Percentiles rank a stretch among this genome's conserved stretches.
Conservation (phyloP, 2,329 filamentous ascomycete genomes). For the Hypomyces perniciosus region DNA sequence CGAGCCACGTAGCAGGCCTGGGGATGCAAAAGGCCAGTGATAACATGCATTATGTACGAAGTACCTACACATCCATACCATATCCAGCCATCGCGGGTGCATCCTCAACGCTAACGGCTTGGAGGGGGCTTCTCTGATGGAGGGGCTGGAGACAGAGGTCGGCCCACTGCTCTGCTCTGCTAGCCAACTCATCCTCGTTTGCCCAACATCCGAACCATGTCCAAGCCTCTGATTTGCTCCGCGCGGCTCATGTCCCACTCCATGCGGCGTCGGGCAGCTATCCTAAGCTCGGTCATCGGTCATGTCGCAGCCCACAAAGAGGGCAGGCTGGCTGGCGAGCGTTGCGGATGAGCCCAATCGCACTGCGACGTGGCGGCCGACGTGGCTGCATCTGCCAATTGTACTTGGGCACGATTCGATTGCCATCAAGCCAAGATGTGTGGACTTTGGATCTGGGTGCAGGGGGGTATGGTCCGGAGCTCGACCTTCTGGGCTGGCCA, state of each 20-base stretch:
- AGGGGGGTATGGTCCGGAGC: slow-evolving; percentile 21
- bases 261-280: slow-evolving; percentile 11
- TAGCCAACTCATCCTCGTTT: slow-evolving; percentile 12
- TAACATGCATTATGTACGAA: not conserved
- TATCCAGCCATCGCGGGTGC: slow-evolving; percentile 14
- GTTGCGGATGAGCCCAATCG: slow-evolving; percentile 21
- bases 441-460: slow-evolving; percentile 16
- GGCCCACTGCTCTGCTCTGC: slow-evolving; percentile 6
- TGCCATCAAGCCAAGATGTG: slow-evolving; percentile 11
- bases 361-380: slow-evolving; percentile 25
- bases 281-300: slow-evolving; percentile 8
- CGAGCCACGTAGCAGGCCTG: slow-evolving; percentile 32
- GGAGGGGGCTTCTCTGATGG: slow-evolving; percentile 9
- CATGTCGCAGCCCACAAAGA: slow-evolving; percentile 18
- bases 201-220: slow-evolving; percentile 6
- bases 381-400: slow-evolving; percentile 25
- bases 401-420: slow-evolving; percentile 24
- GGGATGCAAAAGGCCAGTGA: slow-evolving; percentile 21
- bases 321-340: slow-evolving; percentile 3
- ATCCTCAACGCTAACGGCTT: slow-evolving; percentile 14
- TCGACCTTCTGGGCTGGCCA: slow-evolving; percentile 14
- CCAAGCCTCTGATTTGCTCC: slow-evolving; percentile 10
- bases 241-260: slow-evolving; percentile 4
- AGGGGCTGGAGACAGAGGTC: not conserved
- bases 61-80: not conserved